These are phyloP conservation scores for Mycosphaerella arachidis DNA, from an alignment of 2,329 filamentous ascomycete genomes.

Conservation along the genomic window DNA sequence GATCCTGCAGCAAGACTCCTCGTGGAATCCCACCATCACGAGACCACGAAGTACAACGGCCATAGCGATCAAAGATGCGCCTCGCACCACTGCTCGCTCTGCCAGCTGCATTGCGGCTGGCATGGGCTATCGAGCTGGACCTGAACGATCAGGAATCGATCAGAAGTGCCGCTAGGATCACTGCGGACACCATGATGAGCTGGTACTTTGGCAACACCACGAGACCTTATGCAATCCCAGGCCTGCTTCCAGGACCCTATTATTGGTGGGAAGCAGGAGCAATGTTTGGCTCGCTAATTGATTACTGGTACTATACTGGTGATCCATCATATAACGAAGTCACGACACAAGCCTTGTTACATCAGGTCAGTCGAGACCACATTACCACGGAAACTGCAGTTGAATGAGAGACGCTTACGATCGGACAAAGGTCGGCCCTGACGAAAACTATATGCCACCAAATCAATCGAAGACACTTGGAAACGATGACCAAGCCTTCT, in stretches of 20 bases:
- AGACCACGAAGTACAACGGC: not conserved
- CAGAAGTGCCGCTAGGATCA: no score
- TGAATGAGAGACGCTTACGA: no score
- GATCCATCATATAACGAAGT: constrained; percentile 60
- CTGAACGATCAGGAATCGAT: no score
- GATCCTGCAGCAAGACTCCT: not conserved
- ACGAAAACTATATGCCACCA: constrained; percentile 55
- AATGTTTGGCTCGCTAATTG: constrained; percentile 63
- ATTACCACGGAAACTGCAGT: no score
- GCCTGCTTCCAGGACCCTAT: constrained; percentile 59
- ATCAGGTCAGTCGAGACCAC: not conserved
- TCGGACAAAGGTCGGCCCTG: constrained; percentile 46
- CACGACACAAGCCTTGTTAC: constrained; percentile 52
- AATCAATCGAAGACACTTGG: constrained; percentile 42
- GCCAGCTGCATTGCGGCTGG: not conserved
- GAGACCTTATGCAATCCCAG: constrained; percentile 36
- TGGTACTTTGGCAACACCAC: no score
- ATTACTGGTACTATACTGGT: constrained; percentile 67
- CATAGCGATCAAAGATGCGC: not conserved
- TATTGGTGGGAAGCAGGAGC: constrained; percentile 68
- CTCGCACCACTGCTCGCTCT: not conserved
- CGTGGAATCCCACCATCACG: not conserved
- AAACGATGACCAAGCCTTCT: constrained; percentile 57
- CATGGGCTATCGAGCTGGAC: not conserved
- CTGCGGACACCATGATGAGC: no score